Conservation (phyloP, 2,329 filamentous ascomycete species). For the Talaromyces funiculosus region DNA sequence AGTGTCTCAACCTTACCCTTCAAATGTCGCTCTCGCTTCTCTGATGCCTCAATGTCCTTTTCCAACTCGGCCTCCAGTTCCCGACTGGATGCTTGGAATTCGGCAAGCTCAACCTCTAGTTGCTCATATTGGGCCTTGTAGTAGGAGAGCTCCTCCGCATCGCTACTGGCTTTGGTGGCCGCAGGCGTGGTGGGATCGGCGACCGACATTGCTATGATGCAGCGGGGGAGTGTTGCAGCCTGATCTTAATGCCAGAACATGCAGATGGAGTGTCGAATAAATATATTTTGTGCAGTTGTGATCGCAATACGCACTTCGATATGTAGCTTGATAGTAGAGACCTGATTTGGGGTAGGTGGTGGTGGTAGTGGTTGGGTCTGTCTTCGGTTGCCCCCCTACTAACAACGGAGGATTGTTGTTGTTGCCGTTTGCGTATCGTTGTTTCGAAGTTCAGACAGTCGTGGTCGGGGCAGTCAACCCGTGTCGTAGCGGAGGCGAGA, state of each 20-base stretch:
- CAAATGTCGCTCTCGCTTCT: slow-evolving; percentile 81
- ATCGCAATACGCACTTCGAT: neutral
- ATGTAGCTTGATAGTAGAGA: neutral
- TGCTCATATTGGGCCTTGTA: slow-evolving; percentile 96
- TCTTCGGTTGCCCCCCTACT: neutral
- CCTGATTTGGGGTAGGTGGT: neutral
- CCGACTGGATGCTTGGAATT: slow-evolving; percentile 90
- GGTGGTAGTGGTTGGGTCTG: neutral
- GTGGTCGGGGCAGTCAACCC: slow-evolving; percentile 13
- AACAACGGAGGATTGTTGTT: neutral
- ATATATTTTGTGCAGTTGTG: neutral
- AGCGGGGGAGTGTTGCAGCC: neutral
- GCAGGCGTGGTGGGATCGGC: slow-evolving; percentile 35
- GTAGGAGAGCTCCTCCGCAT: slow-evolving; percentile 71
- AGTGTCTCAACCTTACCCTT: slow-evolving; percentile 82
- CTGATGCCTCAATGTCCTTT: slow-evolving; percentile 90
- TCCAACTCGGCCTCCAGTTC: slow-evolving; percentile 93
- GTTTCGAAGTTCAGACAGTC: neutral
- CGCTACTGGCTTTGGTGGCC: slow-evolving; percentile 31
- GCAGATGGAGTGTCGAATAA: neutral
- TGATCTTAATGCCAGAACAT: slow-evolving; percentile 7
- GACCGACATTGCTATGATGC: slow-evolving; percentile 31
- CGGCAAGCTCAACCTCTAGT: slow-evolving; percentile 81
- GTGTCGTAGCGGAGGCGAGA: neutral
- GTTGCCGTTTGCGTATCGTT: slow-evolving; percentile 1